Evolutionary conservation across 2,329 filamentous ascomycete genomes (phyloP), one percentile per base, ranked within the genome.

Genomic region (Claviceps spartinae): DNA sequence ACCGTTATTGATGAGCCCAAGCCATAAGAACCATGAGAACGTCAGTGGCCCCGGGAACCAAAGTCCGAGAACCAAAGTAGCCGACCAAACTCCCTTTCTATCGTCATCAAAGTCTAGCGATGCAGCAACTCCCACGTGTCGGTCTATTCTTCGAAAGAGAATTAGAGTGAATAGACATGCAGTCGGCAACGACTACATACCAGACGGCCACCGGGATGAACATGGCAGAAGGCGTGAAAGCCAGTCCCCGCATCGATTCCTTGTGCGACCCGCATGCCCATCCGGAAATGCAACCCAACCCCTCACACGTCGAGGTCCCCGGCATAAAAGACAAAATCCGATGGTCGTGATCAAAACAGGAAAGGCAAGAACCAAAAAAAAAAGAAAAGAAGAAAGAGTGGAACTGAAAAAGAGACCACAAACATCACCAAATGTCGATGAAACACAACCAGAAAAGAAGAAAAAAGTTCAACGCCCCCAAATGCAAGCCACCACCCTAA

Each of bases 61-160:
- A 34, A 34, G 30, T 34, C 59, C 56, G 54, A 58, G 60, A 55
- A 61, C 59, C 59, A 56, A 56, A 56, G 52, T 56, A 59, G 58
- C 59, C 60, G 54, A 59, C 57, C 51, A 58, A 60, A 60, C 59
- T 57, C 59, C 63, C 59, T 58, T 57, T 68, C 65, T 68, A 68
- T 67, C 63, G 64, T 63, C 63, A 63, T 65, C 61, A 57, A 67
- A 64, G 63, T 68, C 65, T 68, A 68, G 60, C 61, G 61, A 68
- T 66, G 63, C 62, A 54, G 11, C 30, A 62, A 68, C 64, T 66
- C 65, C 64, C 61, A 54, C 56, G 46, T 54, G 59, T 59, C 60
- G 54, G 59, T 68, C 65, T 68, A 68, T 67, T 62, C 47, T 48
- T 54, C 30, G 37, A 49, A n/a, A 52, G 36, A 22, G 38, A 46